Evolutionary conservation across 1,284 basidiomycete genomes (phyloP), one percentile per base, ranked within the genome.

Genomic region (Hypsizygus ulmarius): DNA sequence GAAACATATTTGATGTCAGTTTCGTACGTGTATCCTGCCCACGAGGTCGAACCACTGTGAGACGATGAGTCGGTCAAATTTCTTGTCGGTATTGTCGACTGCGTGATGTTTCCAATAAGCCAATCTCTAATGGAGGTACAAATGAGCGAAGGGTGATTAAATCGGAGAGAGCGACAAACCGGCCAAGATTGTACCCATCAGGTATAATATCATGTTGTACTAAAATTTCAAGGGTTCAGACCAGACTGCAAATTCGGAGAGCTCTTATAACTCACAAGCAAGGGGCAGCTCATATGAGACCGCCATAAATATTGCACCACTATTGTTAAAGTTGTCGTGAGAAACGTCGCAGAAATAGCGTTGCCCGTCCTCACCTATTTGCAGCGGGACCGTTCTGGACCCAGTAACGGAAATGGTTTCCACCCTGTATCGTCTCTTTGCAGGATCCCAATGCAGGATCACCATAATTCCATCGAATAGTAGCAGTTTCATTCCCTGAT

Each of bases 391-490:
- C 88, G 51, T 88, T 75, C 67, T 97, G 93, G 1, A 77, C 65
- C 90, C 91, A 98, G 67, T 94, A 95, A 19, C 95, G 81, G 64
- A 95, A 84, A 63, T 98, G 95, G 59, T 90, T 82, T 4, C 95
- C 95, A 9, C 95, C 95, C 52, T 89, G 60, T 41, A 97, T 78
- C 2, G 90, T 90, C 68, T 98, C 93, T 55, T 77, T 72, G 64
- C 92, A 93, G 1, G 90, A 81, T 0, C 93, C 93, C 12, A 93
- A 65, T 46, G 81, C 70, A 3, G 82, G 78, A 59, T 94, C 82
- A 4, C 81, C 81, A 62, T 87, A 95, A 63, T 92, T 79, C 78
- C 82, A 91, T 34, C 93, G 76, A 34, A 94, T 82, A 33, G 86
- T 84, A 11, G 82, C 81, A 0, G 84, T 85, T 64, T 95, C 82